Base-by-base conservation (phyloP, 148 eudicot species). In the Rhododendron simsii region DNA sequence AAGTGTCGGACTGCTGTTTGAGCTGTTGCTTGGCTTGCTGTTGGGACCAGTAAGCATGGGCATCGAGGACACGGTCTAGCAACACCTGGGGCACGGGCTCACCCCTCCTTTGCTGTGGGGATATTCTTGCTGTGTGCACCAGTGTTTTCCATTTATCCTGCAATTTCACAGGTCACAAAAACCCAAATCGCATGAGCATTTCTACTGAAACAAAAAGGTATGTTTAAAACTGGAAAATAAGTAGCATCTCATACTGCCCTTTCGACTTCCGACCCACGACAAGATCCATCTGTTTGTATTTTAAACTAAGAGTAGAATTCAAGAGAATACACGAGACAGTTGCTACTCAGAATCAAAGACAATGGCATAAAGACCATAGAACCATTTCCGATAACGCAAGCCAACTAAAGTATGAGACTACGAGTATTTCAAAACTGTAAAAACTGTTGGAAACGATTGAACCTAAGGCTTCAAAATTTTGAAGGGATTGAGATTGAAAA, bases 71-170 rank as follows among this genome's bases (percentile, higher is more conserved):
- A 85, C 99, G 82, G 89, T 96, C 98, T 65, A 96, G 87, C 35
- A 96, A 94, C 82, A 92, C 94, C 89, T 95, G 98, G 4, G 99
- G 99, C 53, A 95, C 99, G 0, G 98, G 99, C 88, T 96, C 97
- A 37, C 99, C 99, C 88, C 99, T 90, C 89, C 99, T 93, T 88
- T 96, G 99, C 81, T 96, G 99, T 10, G 98, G 99, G 59, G 98
- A 92, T 81, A 96, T 96, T 91, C 92, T 91, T 86, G 99, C 96
- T 14, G 99, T 96, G 91, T 96, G 99, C 81, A 96, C 99, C 92
- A 96, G 89, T 16, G 99, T 96, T 87, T 96, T 96, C 99, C 99
- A 96, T 86, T 96, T 96, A 86, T 96, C 99, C 99, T 95, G 91
- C 80, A 15, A 67, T 45, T 26, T 50, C 51, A 57, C 15, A 59